Percentiles rank a stretch among this genome's conserved stretches.
phyloP scores from a whole-genome alignment of 176 grass and related monocot genomes.

The Echinochloa phyllopogon region DNA sequence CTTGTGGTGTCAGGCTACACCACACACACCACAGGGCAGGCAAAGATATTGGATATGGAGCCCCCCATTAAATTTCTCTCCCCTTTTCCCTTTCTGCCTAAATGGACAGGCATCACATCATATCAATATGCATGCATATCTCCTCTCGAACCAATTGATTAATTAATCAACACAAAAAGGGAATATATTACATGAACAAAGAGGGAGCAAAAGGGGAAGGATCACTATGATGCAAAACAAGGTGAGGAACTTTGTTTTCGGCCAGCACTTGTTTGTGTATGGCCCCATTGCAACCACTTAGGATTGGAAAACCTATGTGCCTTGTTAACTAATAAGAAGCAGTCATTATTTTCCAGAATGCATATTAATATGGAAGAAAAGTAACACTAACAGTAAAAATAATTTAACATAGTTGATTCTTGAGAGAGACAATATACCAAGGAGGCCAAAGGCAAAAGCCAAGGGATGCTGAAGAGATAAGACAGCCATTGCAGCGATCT shows the following conservation, averaged over 20 bases:
- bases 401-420: not conserved
- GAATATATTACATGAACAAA: not conserved
- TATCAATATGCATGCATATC: not conserved
- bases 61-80: not conserved
- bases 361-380: not conserved
- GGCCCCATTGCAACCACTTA: not conserved
- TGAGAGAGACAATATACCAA: conserved; percentile 46
- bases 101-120: not conserved
- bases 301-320: not conserved
- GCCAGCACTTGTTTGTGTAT: not conserved
- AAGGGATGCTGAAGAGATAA: conserved; percentile 61
- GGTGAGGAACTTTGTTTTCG: not conserved
- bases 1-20: conserved; percentile 6
- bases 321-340: not conserved
- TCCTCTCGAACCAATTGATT: not conserved
- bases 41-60: conserved; percentile 17
- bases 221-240: not conserved
- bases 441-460: conserved; percentile 69
- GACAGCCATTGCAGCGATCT: conserved; percentile 51
- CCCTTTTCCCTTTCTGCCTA: conserved; percentile 11
- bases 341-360: not conserved
- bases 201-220: not conserved
- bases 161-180: not conserved
- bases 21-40: not conserved
- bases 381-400: not conserved